A percentile compares a stretch with the other conserved stretches of the same genome.
Conservation (phyloP, 495 filamentous ascomycete genomes). For the Neurospora intermedia region DNA sequence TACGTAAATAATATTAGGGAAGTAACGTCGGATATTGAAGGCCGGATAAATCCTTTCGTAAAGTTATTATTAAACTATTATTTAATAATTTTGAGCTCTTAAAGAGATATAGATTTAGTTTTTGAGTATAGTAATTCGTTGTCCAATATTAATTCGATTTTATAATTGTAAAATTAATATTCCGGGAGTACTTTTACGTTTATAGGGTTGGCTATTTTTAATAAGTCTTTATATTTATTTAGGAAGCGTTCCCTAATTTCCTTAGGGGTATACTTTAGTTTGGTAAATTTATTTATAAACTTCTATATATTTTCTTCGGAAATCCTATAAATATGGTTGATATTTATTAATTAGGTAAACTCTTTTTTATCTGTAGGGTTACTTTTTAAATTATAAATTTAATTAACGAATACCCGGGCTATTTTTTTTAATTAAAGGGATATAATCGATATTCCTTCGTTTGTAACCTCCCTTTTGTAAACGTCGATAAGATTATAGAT, state of each 20-base stretch:
- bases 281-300: neutral
- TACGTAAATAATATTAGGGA: neutral
- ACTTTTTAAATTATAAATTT: too few relatives aligned
- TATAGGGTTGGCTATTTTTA: accelerated
- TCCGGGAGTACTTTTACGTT: accelerated
- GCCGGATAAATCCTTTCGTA: neutral
- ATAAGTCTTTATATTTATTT: neutral
- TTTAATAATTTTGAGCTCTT: neutral
- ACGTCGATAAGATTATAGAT: too few relatives aligned
- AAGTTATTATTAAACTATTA: neutral
- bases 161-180: neutral
- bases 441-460: too few relatives aligned
- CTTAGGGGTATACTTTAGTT: neutral
- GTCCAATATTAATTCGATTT: neutral
- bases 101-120: neutral
- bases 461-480: too few relatives aligned
- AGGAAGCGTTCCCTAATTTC: neutral
- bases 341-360: too few relatives aligned
- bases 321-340: neutral
- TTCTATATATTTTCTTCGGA: neutral
- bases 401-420: too few relatives aligned
- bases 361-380: too few relatives aligned
- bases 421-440: too few relatives aligned
- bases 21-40: neutral
- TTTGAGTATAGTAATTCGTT: neutral